Evolutionary conservation across 2,329 filamentous ascomycete genomes (phyloP), one percentile per base, ranked within the genome.

Genomic region (Exophiala mesophila): DNA sequence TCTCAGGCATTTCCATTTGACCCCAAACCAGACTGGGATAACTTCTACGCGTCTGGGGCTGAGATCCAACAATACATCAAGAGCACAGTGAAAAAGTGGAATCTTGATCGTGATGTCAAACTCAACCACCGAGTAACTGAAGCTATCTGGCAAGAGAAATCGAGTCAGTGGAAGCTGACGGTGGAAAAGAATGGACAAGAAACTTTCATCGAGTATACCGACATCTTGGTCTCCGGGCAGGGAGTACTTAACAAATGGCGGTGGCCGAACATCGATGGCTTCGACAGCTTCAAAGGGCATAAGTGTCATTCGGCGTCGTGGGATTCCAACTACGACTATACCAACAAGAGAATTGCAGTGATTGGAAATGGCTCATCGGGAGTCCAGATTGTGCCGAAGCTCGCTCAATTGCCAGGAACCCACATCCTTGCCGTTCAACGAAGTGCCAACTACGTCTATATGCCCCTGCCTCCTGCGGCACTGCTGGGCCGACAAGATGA

Each of bases 51-150:
- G 0, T 75, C 76, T 26, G 82, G 82, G 0, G 58, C 65, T 3
- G 83, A 88, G 59, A 87, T 88, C 45, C 65, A 71, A 5, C 70
- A 76, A n/a, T 88, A 88, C 57, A 80, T 80, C 78, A 72, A 83
- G 52, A 60, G 61, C 0, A 60, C 83, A 3, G 80, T 82, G 0
- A 65, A 66, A 6, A 83, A 85, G 52, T 73, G 85, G 57, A 70
- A 79, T 39, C 74, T 85, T 2, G 80, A 84, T 57, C 66, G 74
- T 21, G 72, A 76, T 38, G 63, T 78, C 1, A 71, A 73, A 41
- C 67, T 80, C 7, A 63, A 70, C 5, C 76, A 76, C 16, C 68
- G 69, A 12, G 75, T 86, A 1, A 63, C 73, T 2, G 69, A 63
- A 1, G 67, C 75, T 1, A 60, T 67, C 9, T 87, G 82, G 82